Percentiles rank a stretch among this genome's conserved stretches.
phyloP scores from a whole-genome alignment of 495 filamentous ascomycete genomes.

The Penicillium turbatum region DNA sequence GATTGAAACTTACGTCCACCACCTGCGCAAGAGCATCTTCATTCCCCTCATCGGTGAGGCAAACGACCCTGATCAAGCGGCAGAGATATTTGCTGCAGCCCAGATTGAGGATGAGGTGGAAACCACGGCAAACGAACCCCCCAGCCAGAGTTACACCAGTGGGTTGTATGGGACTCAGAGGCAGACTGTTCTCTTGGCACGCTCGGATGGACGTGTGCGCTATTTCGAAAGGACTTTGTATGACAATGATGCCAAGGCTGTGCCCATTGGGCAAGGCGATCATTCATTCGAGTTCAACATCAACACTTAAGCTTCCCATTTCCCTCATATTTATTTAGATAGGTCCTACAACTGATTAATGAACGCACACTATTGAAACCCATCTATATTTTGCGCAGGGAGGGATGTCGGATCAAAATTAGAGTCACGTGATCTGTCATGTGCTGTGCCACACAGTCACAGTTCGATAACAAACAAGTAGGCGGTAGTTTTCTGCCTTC shows the following conservation, averaged over 20 bases:
- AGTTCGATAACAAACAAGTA: not conserved
- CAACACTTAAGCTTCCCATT: constrained; percentile 5
- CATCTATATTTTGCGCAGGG: not conserved
- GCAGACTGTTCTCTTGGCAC: constrained; percentile 81
- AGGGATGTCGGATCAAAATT: not conserved
- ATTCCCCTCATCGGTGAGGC: constrained; percentile 67
- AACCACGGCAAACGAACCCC: constrained; percentile 13
- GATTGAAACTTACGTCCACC: constrained; percentile 65
- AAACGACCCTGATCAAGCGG: constrained; percentile 29
- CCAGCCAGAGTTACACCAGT: constrained; percentile 28
- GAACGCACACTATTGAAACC: not conserved
- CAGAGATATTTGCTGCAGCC: constrained; percentile 50
- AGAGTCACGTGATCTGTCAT: not conserved
- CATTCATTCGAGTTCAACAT: constrained; percentile 39
- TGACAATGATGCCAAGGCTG: constrained; percentile 58
- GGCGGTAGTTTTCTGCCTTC: constrained; percentile 9
- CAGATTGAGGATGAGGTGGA: constrained; percentile 25
- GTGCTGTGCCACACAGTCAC: too few species aligned
- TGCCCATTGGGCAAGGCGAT: constrained; percentile 59
- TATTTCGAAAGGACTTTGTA: constrained; percentile 83
- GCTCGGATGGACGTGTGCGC: constrained; percentile 66
- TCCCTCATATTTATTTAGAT: not conserved
- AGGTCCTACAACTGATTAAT: not conserved
- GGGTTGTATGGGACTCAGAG: constrained; percentile 83
- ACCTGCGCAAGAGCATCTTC: constrained; percentile 77